Base-by-base conservation (phyloP, 2,329 filamentous ascomycete genomes). In the Neofusicoccum laricinum region DNA sequence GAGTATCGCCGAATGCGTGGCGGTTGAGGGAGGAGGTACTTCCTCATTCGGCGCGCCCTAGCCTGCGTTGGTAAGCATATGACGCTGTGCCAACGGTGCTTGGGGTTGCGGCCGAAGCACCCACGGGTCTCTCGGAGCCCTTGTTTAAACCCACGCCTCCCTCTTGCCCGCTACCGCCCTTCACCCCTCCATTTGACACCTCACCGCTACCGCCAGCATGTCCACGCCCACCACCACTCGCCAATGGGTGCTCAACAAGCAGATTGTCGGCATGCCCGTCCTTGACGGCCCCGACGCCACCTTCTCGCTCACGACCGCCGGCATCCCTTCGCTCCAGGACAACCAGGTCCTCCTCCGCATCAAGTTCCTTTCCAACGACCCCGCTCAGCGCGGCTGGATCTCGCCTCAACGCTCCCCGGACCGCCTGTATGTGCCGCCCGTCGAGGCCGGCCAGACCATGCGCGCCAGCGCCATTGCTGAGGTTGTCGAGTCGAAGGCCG, bases 371-470 rank as follows among this genome's bases (percentile, higher is more conserved):
- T 83, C 81, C 67, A 85, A 84, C 66, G 83, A 85, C 70, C 83
- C 83, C 1, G 83, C 82, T 2, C 82, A 84, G 69, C 78, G 83
- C 61, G 50, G 50, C n/a, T 64, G 61, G 61, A 64, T 64, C 21
- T 21, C 49, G 14, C 41, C 49, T 11, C 15, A 25, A 17, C 21
- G 21, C 17, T 21, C 61, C 8, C 14, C 58, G 17, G 61, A 64
- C 30, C 79, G 85, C 34, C 85, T 88, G 1, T 92, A 92, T 75
- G 73, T 90, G 1, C 86, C 88, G 0, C 88, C 90, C 7, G 88
- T 92, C 32, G 78, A 87, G 67, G 84, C 90, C 66, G 88, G 87
- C 69, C 86, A 86, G 65, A 80, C 84, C 38, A 92, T 92, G 90
- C 87, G 88, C 69, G 88, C 88, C 41, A 73, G 75, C 21, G 82